A percentile compares a stretch with the other conserved stretches of the same genome.
Conservation (phyloP, 1,284 basidiomycete species). For the Vanrija pseudolonga region DNA sequence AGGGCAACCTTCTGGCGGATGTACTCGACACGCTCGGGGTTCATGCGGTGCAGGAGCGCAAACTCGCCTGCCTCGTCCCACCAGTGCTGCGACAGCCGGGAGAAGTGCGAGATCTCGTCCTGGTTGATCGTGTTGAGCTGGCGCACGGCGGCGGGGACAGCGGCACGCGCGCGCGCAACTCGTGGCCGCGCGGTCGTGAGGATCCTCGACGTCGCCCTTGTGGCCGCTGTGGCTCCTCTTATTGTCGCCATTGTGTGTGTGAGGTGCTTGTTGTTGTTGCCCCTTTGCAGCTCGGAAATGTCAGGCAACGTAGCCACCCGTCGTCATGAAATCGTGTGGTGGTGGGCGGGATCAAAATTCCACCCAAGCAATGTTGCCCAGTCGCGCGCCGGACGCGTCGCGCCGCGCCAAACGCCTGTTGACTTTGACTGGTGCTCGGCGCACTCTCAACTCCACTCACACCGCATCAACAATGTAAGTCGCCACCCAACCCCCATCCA, state of each 20-base stretch:
- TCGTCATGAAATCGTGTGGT: no score
- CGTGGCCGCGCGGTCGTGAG: neutral
- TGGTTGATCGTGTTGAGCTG: conserved; percentile 60
- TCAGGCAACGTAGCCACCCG: no score
- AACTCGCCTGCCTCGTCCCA: conserved; percentile 97
- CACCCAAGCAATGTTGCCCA: no score
- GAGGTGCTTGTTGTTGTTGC: neutral
- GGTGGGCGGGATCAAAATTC: no score
- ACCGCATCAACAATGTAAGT: neutral
- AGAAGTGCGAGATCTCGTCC: conserved; percentile 88
- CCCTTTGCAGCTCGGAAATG: no score
- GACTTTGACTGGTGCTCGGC: no score
- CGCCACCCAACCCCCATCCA: neutral
- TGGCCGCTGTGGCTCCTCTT: neutral
- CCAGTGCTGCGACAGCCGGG: conserved; percentile 85
- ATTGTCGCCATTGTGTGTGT: neutral
- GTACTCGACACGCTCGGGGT: conserved; percentile 81
- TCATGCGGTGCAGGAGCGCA: conserved; percentile 88
- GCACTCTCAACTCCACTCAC: neutral
- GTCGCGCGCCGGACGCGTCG: no score
- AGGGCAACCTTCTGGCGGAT: conserved; percentile 70
- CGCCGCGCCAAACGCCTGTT: no score
- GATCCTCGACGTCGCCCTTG: neutral
- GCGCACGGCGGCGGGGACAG: neutral
- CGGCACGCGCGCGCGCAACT: neutral